Evolutionary conservation across 495 filamentous ascomycete genomes (phyloP).

Genomic region (Aspergillus asperescens): DNA sequence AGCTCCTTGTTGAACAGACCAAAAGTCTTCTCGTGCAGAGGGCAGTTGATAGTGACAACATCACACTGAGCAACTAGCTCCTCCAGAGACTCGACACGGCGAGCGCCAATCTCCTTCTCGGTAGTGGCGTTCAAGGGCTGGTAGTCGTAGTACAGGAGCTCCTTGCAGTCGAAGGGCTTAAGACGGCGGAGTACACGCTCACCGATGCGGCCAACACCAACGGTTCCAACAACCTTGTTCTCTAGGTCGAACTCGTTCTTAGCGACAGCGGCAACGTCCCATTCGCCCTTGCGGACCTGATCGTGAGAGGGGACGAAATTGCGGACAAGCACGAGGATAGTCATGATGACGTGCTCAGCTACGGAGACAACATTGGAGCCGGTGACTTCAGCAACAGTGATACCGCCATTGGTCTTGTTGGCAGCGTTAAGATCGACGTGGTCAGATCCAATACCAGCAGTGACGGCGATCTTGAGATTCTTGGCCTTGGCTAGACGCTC

Average conservation of each 20-base stretch:
- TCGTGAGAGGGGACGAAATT: constrained; percentile 99
- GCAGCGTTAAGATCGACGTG: constrained; percentile 95
- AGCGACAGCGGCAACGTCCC: constrained; percentile 91
- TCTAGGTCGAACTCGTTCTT: constrained; percentile 98
- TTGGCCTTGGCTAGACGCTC: constrained; percentile 96
- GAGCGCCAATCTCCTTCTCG: constrained; percentile 94
- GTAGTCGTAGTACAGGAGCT: constrained; percentile 99
- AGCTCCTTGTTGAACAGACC: constrained; percentile 99
- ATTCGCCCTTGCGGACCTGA: constrained; percentile 79
- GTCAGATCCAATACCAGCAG: constrained; percentile 96
- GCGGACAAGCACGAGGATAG: constrained; percentile 90
- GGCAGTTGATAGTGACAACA: constrained; percentile 99
- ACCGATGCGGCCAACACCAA: constrained; percentile 94
- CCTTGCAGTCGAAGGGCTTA: constrained; percentile 98
- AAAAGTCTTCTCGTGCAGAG: constrained; percentile 92
- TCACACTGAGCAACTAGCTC: constrained; percentile 96
- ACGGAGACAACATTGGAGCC: constrained; percentile 90
- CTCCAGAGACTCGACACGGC: constrained; percentile 80
- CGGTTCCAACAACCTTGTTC: constrained; percentile 95
- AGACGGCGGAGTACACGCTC: constrained; percentile 95
- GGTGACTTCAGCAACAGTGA: constrained; percentile 96
- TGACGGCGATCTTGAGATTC: constrained; percentile 96
- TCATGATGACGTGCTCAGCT: constrained; percentile 96
- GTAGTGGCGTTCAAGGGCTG: constrained; percentile 81
- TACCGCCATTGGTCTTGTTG: constrained; percentile 96